phyloP scores from a whole-genome alignment of 176 grass and related monocot genomes.

The Eleusine coracana region DNA sequence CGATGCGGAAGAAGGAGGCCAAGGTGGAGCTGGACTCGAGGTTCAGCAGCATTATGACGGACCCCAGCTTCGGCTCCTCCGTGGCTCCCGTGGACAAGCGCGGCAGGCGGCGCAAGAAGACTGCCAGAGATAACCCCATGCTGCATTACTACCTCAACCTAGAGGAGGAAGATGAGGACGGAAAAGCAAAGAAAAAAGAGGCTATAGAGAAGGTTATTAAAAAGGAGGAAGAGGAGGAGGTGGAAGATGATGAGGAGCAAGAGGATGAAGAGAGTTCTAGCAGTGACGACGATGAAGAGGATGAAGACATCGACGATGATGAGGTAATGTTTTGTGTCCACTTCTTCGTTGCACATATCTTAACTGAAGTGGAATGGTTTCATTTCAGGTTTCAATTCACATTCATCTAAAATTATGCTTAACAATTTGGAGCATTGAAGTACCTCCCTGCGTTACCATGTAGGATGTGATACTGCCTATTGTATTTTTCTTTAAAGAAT shows the following conservation, averaged over 20 bases:
- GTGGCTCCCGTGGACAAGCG: slow-evolving; percentile 78
- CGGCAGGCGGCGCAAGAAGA: slow-evolving; percentile 57
- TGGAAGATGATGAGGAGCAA: slow-evolving; percentile 35
- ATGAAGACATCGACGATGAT: slow-evolving; percentile 55
- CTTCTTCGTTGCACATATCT: background rate
- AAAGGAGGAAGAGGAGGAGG: slow-evolving; percentile 35
- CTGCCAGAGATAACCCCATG: slow-evolving; percentile 54
- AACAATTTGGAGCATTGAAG: background rate
- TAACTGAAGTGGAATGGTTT: background rate
- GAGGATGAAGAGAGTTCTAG: slow-evolving; percentile 55
- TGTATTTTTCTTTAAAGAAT: background rate
- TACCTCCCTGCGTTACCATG: background rate
- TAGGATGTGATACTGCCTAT: background rate
- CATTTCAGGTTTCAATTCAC: background rate
- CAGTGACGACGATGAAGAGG: slow-evolving; percentile 45
- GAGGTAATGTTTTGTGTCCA: slow-evolving; percentile 45
- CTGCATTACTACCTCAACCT: slow-evolving; percentile 76
- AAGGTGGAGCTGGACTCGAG: slow-evolving; percentile 78
- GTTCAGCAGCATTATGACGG: slow-evolving; percentile 68
- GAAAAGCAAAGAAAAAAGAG: slow-evolving; percentile 1
- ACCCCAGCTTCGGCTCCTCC: slow-evolving; percentile 63
- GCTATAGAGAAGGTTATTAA: slow-evolving; percentile 17
- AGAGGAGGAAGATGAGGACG: slow-evolving; percentile 44
- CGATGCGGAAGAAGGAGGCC: slow-evolving; percentile 74
- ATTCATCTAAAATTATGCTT: background rate